These are phyloP conservation scores for Chloris gayana DNA, from an alignment of 176 grass and related monocot genomes.

Conservation along the genomic window DNA sequence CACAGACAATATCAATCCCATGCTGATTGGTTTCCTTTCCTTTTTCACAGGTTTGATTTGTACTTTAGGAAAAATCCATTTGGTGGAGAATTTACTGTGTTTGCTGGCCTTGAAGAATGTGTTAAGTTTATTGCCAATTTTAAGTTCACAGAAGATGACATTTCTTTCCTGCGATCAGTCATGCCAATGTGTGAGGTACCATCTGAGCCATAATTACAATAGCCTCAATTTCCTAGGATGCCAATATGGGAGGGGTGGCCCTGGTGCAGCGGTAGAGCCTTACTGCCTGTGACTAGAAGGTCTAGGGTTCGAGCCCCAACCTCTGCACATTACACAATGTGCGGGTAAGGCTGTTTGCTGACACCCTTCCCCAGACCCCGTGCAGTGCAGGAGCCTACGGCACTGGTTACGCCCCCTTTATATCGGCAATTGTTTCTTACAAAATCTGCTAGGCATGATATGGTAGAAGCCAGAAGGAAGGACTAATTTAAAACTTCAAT, in stretches of 20 bases:
- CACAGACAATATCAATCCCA: conserved; percentile 8
- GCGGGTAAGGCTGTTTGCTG: too few species aligned
- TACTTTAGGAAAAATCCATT: conserved; percentile 99
- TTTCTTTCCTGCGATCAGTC: conserved; percentile 74
- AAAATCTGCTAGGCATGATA: conserved; percentile 23
- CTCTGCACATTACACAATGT: too few species aligned
- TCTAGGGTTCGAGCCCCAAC: too few species aligned
- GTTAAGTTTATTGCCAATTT: conserved; percentile 93
- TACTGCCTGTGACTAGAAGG: too few species aligned
- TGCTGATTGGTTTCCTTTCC: conserved; percentile 37
- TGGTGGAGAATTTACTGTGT: conserved; percentile 94
- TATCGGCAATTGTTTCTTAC: neutral
- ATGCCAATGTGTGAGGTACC: conserved; percentile 93
- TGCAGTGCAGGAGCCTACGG: too few species aligned
- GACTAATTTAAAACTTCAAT: neutral
- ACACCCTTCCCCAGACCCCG: too few species aligned
- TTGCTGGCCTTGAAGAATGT: conserved; percentile 98
- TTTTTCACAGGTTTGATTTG: conserved; percentile 82
- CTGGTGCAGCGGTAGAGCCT: too few species aligned
- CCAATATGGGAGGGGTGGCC: too few species aligned
- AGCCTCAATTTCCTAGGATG: neutral
- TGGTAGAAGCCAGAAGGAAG: neutral
- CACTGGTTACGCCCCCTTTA: too few species aligned
- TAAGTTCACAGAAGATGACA: conserved; percentile 74
- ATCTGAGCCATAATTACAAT: conserved; percentile 23